phyloP scores from a whole-genome alignment of 1,284 basidiomycete genomes.

The Farysia itapuensis region DNA sequence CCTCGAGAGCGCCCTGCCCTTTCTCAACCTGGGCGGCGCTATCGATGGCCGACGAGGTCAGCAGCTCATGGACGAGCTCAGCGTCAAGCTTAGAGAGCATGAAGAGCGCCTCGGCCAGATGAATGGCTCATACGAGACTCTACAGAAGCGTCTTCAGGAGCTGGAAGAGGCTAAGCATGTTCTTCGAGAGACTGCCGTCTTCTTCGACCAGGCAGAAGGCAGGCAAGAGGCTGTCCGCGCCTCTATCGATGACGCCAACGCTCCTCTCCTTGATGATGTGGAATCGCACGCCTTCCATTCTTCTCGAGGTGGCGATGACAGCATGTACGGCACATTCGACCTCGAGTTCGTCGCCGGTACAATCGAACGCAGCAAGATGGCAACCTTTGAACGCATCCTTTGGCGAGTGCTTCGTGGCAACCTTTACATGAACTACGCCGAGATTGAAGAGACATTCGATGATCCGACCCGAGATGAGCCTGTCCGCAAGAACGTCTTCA shows the following conservation, averaged over 20 bases:
- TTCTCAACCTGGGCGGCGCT: constrained; percentile 40
- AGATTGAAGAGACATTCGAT: constrained; percentile 89
- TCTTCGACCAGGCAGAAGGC: constrained; percentile 87
- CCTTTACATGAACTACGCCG: constrained; percentile 96
- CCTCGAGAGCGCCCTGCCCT: constrained; percentile 58
- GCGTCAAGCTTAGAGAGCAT: constrained; percentile 81
- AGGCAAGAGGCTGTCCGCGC: constrained; percentile 77
- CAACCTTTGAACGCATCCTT: constrained; percentile 93
- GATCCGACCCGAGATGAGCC: constrained; percentile 70
- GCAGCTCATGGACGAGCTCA: constrained; percentile 90
- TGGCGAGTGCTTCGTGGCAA: constrained; percentile 98
- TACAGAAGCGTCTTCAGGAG: constrained; percentile 83
- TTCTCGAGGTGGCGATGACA: constrained; percentile 62
- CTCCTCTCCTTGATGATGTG: constrained; percentile 84
- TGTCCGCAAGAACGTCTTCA: constrained; percentile 87
- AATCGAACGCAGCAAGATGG: constrained; percentile 86
- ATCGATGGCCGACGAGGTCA: constrained; percentile 70
- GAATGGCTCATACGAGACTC: constrained; percentile 88
- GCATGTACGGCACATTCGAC: constrained; percentile 68
- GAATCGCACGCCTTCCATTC: constrained; percentile 64
- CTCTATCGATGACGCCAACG: constrained; percentile 81
- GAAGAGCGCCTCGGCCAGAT: constrained; percentile 84
- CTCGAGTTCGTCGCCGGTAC: constrained; percentile 90
- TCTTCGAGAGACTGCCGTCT: constrained; percentile 89
- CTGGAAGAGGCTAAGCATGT: constrained; percentile 88